A percentile compares a stretch with the other conserved stretches of the same genome.
phyloP scores from a whole-genome alignment of 495 filamentous ascomycete species.

The Neurospora sp. region DNA sequence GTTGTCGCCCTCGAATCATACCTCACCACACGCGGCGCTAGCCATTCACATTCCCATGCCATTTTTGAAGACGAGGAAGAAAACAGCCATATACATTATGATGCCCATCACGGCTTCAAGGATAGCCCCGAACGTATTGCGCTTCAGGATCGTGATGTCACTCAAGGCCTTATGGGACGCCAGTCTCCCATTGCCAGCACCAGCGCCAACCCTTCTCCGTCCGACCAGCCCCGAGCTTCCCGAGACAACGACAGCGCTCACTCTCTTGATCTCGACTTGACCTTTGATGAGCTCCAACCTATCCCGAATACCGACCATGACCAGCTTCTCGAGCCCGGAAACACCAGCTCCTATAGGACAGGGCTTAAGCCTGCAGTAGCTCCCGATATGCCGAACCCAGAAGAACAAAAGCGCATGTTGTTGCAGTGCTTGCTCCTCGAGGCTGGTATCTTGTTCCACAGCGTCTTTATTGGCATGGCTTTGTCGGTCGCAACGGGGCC shows the following conservation, averaged over 20 bases:
- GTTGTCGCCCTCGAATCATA: constrained; percentile 73
- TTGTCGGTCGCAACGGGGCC: constrained; percentile 72
- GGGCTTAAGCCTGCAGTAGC: constrained; percentile 10
- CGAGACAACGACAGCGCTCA: constrained; percentile 23
- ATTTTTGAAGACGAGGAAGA: constrained; percentile 30
- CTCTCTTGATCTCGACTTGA: constrained; percentile 38
- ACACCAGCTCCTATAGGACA: constrained; percentile 9
- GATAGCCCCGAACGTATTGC: not conserved
- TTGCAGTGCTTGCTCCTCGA: constrained; percentile 74
- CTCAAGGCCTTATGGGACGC: not conserved
- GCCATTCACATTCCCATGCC: constrained; percentile 40
- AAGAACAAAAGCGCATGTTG: constrained; percentile 50
- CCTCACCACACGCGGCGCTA: constrained; percentile 47
- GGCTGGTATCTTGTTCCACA: constrained; percentile 79
- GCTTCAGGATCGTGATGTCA: not conserved
- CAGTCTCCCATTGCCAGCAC: not conserved
- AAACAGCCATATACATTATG: constrained; percentile 19
- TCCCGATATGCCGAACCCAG: constrained; percentile 17
- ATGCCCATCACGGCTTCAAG: not conserved
- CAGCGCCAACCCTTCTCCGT: not conserved
- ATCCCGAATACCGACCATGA: constrained; percentile 12
- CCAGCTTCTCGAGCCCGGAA: constrained; percentile 11
- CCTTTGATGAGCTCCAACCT: constrained; percentile 42
- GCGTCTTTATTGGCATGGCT: constrained; percentile 84
- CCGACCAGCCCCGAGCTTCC: constrained; percentile 1